phyloP scores from a whole-genome alignment of 2,329 filamentous ascomycete genomes.

The Fusarium sp. region DNA sequence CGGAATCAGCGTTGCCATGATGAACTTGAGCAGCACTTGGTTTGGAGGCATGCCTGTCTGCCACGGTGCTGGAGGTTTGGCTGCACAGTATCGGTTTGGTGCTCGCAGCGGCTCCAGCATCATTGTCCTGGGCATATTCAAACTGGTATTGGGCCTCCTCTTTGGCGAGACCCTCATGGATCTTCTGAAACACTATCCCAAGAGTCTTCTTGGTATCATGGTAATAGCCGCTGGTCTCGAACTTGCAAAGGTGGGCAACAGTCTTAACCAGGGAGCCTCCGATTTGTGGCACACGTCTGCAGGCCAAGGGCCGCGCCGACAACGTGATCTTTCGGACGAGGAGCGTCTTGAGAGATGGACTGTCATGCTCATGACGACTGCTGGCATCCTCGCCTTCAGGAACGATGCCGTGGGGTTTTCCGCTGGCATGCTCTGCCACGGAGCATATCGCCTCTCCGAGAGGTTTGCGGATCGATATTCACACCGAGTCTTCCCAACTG shows the following conservation, averaged over 20 bases:
- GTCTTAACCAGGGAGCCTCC: constrained; percentile 78
- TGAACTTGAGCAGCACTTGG: constrained; percentile 90
- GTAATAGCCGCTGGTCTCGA: constrained; percentile 91
- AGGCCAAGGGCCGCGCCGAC: constrained; percentile 59
- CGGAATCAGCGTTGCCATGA: constrained; percentile 82
- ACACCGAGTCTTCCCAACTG: constrained; percentile 41
- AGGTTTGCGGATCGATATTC: constrained; percentile 57
- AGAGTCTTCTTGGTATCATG: constrained; percentile 84
- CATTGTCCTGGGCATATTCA: constrained; percentile 81
- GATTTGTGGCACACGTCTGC: constrained; percentile 68
- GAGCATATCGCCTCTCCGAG: constrained; percentile 69
- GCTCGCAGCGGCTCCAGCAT: constrained; percentile 88
- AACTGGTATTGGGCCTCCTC: constrained; percentile 80
- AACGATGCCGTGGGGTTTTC: constrained; percentile 92
- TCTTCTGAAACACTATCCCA: constrained; percentile 79
- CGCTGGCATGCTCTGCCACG: constrained; percentile 84
- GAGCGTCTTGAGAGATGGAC: constrained; percentile 84
- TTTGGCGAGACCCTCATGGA: constrained; percentile 81
- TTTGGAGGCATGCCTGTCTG: constrained; percentile 97
- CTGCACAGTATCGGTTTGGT: constrained; percentile 91
- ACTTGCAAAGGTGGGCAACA: constrained; percentile 86
- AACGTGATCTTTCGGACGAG: constrained; percentile 70
- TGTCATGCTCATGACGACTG: constrained; percentile 90
- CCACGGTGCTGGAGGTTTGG: constrained; percentile 90
- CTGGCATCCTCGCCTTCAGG: constrained; percentile 83